These are phyloP conservation scores for Zygosaccharomyces sapae DNA, from an alignment of 1,139 yeast genomes.

Conservation along the genomic window DNA sequence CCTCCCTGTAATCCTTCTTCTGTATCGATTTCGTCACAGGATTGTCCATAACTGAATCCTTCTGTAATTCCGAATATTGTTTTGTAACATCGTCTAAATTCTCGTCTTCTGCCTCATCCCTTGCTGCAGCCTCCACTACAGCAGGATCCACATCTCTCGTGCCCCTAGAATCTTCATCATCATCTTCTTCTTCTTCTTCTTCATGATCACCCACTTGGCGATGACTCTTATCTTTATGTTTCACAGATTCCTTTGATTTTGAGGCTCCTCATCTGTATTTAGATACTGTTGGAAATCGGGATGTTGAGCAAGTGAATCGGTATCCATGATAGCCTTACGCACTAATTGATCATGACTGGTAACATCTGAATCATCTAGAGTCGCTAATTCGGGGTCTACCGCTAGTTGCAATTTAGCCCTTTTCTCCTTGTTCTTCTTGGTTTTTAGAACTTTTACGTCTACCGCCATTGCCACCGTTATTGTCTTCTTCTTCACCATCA, in stretches of 20 bases:
- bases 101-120: conserved; percentile 11
- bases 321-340: conserved; percentile 64
- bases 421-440: conserved; percentile 15
- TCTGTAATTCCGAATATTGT: conserved; percentile 15
- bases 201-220: neutral
- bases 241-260: conserved; percentile 9
- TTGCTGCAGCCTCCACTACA: conserved; percentile 11
- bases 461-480: conserved; percentile 11
- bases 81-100: conserved; percentile 17
- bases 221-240: conserved; percentile 6
- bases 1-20: conserved; percentile 22
- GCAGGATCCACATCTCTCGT: conserved; percentile 14
- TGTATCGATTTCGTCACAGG: conserved; percentile 12
- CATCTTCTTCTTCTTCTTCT: conserved; percentile 4
- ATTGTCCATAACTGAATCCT: conserved; percentile 13
- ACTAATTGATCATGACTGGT: conserved; percentile 57
- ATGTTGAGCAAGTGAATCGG: conserved; percentile 53
- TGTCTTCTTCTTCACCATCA: conserved; percentile 13
- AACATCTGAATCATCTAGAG: conserved; percentile 41
- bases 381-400: conserved; percentile 63
- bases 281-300: conserved; percentile 48
- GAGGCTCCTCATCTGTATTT: conserved; percentile 33
- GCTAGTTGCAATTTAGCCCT: conserved; percentile 27
- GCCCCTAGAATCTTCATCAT: conserved; percentile 18
- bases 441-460: conserved; percentile 15